Conservation (phyloP, 2,329 filamentous ascomycete genomes). For the Alternaria sp. region DNA sequence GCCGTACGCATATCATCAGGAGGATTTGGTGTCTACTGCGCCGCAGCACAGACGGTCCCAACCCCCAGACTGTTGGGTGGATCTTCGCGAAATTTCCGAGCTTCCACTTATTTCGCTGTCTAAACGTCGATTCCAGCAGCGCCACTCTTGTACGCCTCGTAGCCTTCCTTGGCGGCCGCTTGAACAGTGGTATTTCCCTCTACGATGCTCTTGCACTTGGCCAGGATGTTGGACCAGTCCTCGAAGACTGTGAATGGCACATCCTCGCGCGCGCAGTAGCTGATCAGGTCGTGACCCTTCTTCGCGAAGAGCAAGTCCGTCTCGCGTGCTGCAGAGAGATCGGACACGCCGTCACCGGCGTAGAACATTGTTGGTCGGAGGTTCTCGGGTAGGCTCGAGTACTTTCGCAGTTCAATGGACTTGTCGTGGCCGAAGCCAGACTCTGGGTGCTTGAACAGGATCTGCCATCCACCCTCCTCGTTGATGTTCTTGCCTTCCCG, state of each 20-base stretch:
- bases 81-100: background rate
- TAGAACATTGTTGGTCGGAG: slow-evolving; percentile 87
- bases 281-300: slow-evolving; percentile 85
- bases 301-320: slow-evolving; percentile 95
- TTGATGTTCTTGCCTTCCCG: slow-evolving; percentile 78
- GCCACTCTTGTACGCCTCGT: slow-evolving; percentile 55
- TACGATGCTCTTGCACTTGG: slow-evolving; percentile 76
- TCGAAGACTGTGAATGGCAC: slow-evolving; percentile 89
- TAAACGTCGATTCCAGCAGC: slow-evolving; percentile 44
- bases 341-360: slow-evolving; percentile 64
- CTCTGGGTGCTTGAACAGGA: slow-evolving; percentile 81
- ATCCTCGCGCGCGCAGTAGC: slow-evolving; percentile 81
- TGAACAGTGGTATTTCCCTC: slow-evolving; percentile 73
- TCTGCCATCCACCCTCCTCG: slow-evolving; percentile 83
- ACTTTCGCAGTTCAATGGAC: slow-evolving; percentile 86
- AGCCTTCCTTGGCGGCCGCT: slow-evolving; percentile 67
- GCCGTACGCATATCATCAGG: background rate
- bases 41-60: background rate
- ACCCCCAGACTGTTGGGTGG: background rate
- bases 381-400: slow-evolving; percentile 71
- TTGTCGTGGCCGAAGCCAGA: slow-evolving; percentile 97
- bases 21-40: background rate
- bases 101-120: slow-evolving; percentile 24
- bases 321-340: slow-evolving; percentile 76
- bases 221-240: slow-evolving; percentile 80